Evolutionary conservation across 2,329 filamentous ascomycete genomes (phyloP).

Genomic region (Fusarium sp.): DNA sequence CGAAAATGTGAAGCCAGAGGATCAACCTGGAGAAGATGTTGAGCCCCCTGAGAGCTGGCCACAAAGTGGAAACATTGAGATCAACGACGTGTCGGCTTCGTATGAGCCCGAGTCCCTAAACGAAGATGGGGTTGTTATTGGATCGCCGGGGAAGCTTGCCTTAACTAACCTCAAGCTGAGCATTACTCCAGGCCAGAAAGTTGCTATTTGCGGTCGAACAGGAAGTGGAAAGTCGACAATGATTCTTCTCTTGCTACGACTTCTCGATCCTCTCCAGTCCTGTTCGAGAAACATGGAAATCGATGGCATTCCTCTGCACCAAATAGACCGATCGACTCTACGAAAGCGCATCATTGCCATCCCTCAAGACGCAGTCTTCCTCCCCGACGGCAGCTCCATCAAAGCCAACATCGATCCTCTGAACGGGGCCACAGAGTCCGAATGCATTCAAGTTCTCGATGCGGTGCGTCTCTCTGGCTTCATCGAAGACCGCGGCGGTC

Average conservation of each 20-base stretch:
- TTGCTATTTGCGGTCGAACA: constrained; percentile 53
- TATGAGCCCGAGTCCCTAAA: constrained; percentile 39
- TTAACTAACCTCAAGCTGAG: constrained; percentile 44
- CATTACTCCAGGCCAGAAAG: constrained; percentile 48
- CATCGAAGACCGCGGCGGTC: constrained; percentile 49
- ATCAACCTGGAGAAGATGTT: constrained; percentile 33
- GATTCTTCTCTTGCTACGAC: constrained; percentile 54
- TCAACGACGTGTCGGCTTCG: constrained; percentile 49
- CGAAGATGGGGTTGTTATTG: background rate
- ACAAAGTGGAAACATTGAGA: constrained; percentile 43
- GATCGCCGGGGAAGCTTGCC: constrained; percentile 32
- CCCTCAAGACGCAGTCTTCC: constrained; percentile 66
- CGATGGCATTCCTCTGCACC: constrained; percentile 53
- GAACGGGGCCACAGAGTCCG: constrained; percentile 43
- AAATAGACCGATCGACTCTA: constrained; percentile 55
- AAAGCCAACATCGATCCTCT: constrained; percentile 58
- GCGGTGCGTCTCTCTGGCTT: constrained; percentile 50
- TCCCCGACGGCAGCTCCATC: constrained; percentile 57
- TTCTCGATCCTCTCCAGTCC: constrained; percentile 53
- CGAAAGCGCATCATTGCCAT: constrained; percentile 63
- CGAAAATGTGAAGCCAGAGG: constrained; percentile 41
- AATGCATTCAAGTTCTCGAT: constrained; percentile 53
- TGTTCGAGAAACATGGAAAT: constrained; percentile 52
- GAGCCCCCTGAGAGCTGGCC: constrained; percentile 48
- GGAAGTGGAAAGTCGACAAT: constrained; percentile 60